Percentiles rank a stretch among this genome's conserved stretches.
phyloP scores from a whole-genome alignment of 352 stramenopile species.

The Peronosclerospora sorghi region DNA sequence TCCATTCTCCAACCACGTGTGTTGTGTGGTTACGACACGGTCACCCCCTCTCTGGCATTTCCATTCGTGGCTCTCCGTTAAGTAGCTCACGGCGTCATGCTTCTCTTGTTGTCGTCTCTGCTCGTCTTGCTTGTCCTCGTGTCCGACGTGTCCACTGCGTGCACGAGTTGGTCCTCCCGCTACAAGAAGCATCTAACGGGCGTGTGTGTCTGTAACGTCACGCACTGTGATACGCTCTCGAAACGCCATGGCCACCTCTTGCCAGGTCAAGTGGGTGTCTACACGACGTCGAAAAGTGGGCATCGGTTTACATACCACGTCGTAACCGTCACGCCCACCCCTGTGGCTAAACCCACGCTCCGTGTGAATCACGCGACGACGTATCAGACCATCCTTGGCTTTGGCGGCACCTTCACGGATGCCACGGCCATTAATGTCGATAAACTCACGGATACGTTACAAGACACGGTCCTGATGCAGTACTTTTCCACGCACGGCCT shows the following conservation, averaged over 20 bases:
- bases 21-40: no score
- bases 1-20: no score
- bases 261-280: conserved; percentile 26
- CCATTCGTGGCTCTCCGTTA: no score
- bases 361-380: conserved; percentile 29
- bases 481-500: conserved; percentile 68
- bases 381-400: conserved; percentile 77
- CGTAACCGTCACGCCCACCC: conserved; percentile 7
- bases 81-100: no score
- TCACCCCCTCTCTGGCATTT: no score
- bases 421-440: conserved; percentile 68
- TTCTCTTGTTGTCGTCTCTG: no score
- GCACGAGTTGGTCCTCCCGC: conserved; percentile 25
- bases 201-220: conserved; percentile 32
- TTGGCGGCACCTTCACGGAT: conserved; percentile 85
- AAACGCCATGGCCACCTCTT: conserved; percentile 30
- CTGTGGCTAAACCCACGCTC: conserved; percentile 16
- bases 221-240: conserved; percentile 32
- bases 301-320: conserved; percentile 27
- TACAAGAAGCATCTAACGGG: conserved; percentile 28
- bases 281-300: conserved; percentile 26
- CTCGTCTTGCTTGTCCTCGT: no score
- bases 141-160: conserved; percentile 3
- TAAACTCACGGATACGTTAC: conserved; percentile 37
- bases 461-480: conserved; percentile 56